Conservation (phyloP, 352 stramenopile genomes). For the Globisporangium parvum region DNA sequence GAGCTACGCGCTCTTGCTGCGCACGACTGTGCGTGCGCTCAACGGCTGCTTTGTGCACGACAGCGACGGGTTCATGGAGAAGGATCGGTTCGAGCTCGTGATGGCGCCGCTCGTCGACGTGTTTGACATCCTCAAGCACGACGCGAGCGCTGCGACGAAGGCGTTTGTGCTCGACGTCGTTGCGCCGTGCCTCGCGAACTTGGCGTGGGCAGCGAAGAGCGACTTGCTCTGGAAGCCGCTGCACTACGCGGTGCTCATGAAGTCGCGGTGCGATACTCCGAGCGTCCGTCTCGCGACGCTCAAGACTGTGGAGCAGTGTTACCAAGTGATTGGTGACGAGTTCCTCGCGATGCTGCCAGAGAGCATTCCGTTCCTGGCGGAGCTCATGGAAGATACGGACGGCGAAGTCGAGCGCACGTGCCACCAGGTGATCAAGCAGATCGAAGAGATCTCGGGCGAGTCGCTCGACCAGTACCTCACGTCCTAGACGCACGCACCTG, state of each 20-base stretch:
- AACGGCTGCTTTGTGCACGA: slow-evolving; percentile 84
- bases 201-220: slow-evolving; percentile 83
- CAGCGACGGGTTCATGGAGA: slow-evolving; percentile 83
- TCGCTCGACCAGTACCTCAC: slow-evolving; percentile 86
- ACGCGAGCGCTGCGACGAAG: slow-evolving; percentile 22
- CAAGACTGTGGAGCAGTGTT: slow-evolving; percentile 82
- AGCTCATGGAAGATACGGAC: slow-evolving; percentile 87
- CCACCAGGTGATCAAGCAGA: slow-evolving; percentile 86
- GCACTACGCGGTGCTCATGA: slow-evolving; percentile 87
- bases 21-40: slow-evolving; percentile 56
- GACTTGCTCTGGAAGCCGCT: slow-evolving; percentile 87
- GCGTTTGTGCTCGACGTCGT: slow-evolving; percentile 67
- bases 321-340: slow-evolving; percentile 83
- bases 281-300: slow-evolving; percentile 69
- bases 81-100: slow-evolving; percentile 78
- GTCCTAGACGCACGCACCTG: too few species aligned
- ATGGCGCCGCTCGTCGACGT: slow-evolving; percentile 70
- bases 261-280: slow-evolving; percentile 61
- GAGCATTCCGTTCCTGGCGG: slow-evolving; percentile 85
- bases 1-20: slow-evolving; percentile 39
- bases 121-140: slow-evolving; percentile 59
- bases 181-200: slow-evolving; percentile 60
- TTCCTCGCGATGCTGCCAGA: slow-evolving; percentile 87
- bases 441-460: slow-evolving; percentile 87
- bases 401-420: slow-evolving; percentile 77